These are phyloP conservation scores for Trematosphaeria pertusa DNA, from an alignment of 2,329 filamentous ascomycete species.

Conservation along the genomic window DNA sequence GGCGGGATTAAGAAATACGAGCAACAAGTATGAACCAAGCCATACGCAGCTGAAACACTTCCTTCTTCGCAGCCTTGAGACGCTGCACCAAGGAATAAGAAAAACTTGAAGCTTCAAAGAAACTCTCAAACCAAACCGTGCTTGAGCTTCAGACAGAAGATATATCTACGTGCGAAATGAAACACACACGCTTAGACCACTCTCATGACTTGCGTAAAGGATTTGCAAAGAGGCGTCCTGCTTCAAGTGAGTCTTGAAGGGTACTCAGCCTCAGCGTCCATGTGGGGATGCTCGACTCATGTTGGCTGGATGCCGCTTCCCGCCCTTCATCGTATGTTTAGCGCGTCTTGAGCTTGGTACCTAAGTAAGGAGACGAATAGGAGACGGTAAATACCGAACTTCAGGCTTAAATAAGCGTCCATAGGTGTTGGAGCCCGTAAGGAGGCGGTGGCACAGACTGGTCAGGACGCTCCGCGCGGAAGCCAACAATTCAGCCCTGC, in stretches of 20 bases:
- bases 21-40: conserved; percentile 17
- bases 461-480: conserved; percentile 15
- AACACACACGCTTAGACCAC: conserved; percentile 26
- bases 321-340: conserved; percentile 14
- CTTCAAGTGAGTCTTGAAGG: conserved; percentile 24
- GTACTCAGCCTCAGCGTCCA: conserved; percentile 39
- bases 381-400: conserved; percentile 5
- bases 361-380: conserved; percentile 24
- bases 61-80: neutral
- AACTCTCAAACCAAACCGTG: conserved; percentile 12
- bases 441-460: conserved; percentile 35
- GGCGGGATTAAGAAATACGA: conserved; percentile 17
- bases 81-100: conserved; percentile 7
- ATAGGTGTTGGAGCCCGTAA: conserved; percentile 17
- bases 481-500: conserved; percentile 20
- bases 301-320: conserved; percentile 21
- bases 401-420: conserved; percentile 17
- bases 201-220: conserved; percentile 19
- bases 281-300: conserved; percentile 26
- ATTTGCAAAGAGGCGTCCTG: conserved; percentile 32
- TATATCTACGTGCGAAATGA: conserved; percentile 35
- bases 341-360: conserved; percentile 12
- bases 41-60: conserved; percentile 25
- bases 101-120: conserved; percentile 15
- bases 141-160: conserved; percentile 25